phyloP scores from a whole-genome alignment of 2,329 filamentous ascomycete species.

The Pseudogymnoascus sp. region DNA sequence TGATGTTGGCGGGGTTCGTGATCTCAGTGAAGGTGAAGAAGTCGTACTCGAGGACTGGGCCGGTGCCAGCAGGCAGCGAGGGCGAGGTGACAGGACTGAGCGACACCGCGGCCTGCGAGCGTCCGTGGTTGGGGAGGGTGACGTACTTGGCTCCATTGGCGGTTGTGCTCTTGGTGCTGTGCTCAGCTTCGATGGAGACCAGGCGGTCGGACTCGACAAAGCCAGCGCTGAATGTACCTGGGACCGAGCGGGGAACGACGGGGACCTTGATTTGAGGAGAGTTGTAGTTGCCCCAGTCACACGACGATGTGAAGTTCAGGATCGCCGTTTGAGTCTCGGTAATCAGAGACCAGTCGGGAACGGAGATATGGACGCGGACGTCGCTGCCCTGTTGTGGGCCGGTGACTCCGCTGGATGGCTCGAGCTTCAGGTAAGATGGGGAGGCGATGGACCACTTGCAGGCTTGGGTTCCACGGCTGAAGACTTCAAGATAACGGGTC shows the following conservation, averaged over 20 bases:
- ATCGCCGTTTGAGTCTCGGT: constrained; percentile 38
- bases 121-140: constrained; percentile 46
- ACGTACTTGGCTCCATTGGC: constrained; percentile 36
- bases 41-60: constrained; percentile 51
- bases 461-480: constrained; percentile 44
- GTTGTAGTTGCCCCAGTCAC: constrained; percentile 37
- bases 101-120: constrained; percentile 50
- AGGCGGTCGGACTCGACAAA: constrained; percentile 56
- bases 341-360: constrained; percentile 40
- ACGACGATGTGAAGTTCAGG: constrained; percentile 45
- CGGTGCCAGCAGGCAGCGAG: constrained; percentile 40
- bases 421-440: constrained; percentile 44
- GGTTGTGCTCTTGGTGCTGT: constrained; percentile 39
- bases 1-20: constrained; percentile 35
- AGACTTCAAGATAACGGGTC: constrained; percentile 56
- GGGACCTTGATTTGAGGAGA: constrained; percentile 46
- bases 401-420: constrained; percentile 42
- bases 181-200: constrained; percentile 46
- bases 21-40: constrained; percentile 43
- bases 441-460: constrained; percentile 46
- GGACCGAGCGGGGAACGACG: constrained; percentile 41
- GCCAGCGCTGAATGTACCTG: constrained; percentile 45
- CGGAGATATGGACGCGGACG: constrained; percentile 43
- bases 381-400: constrained; percentile 41
- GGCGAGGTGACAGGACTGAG: constrained; percentile 45